These are phyloP conservation scores for Trapa bicornis DNA, from an alignment of 345 rosid genomes.

Conservation along the genomic window DNA sequence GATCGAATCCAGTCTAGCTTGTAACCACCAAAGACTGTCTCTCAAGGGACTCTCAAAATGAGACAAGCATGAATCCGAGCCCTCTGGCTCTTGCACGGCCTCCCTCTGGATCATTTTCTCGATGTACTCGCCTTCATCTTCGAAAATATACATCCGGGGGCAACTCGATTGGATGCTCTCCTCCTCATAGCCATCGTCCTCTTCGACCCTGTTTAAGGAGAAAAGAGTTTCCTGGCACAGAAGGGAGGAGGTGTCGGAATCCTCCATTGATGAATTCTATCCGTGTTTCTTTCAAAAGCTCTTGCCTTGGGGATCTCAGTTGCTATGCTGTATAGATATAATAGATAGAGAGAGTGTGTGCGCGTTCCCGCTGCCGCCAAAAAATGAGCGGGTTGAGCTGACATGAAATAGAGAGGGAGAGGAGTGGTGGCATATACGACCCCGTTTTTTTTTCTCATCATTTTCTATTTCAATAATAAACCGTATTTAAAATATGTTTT, in stretches of 20 bases:
- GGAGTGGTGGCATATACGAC: background rate
- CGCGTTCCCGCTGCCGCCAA: conserved; percentile 45
- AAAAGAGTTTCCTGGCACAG: conserved; percentile 10
- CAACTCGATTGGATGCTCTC: background rate
- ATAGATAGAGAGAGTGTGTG: conserved; percentile 3
- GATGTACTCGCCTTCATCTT: conserved; percentile 10
- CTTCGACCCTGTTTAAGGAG: conserved; percentile 2
- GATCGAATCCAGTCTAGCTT: conserved; percentile 51
- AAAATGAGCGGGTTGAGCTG: conserved; percentile 29
- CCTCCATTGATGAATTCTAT: background rate
- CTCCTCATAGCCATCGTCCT: background rate
- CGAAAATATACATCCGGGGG: background rate
- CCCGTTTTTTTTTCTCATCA: background rate
- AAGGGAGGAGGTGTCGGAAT: conserved; percentile 7
- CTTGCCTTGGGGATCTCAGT: background rate
- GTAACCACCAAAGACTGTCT: conserved; percentile 18
- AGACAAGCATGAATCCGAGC: background rate
- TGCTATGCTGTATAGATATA: background rate
- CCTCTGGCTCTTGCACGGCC: conserved; percentile 3
- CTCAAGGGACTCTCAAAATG: background rate
- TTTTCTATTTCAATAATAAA: too few species aligned
- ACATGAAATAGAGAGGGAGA: conserved; percentile 17
- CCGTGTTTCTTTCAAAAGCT: background rate
- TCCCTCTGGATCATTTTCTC: conserved; percentile 6
- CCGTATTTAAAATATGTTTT: too few species aligned